Conservation (phyloP, 768 basidiomycete genomes). For the Pleurotus tuoliensis region DNA sequence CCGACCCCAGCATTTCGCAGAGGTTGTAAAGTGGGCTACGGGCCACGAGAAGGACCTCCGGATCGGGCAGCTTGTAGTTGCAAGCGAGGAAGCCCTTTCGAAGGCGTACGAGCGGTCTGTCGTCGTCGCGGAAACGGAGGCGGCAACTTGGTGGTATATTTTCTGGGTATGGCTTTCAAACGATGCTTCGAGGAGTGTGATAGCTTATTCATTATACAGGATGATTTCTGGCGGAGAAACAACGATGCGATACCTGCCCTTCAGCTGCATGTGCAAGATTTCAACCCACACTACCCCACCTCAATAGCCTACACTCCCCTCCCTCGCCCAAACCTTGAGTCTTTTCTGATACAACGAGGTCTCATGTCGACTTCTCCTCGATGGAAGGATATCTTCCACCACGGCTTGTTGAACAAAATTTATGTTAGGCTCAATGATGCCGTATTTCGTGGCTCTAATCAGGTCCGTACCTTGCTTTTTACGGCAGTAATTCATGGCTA, state of each 20-base stretch:
- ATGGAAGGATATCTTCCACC: constrained; percentile 49
- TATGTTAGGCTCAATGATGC: constrained; percentile 70
- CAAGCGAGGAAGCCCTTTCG: constrained; percentile 41
- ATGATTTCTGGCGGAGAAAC: constrained; percentile 75
- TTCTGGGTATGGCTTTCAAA: constrained; percentile 53
- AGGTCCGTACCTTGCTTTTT: constrained; percentile 31
- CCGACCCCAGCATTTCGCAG: constrained; percentile 40
- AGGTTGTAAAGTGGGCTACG: constrained; percentile 40
- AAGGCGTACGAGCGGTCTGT: constrained; percentile 51
- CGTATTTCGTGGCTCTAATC: constrained; percentile 48
- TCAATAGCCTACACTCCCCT: constrained; percentile 74
- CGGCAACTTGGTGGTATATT: constrained; percentile 74
- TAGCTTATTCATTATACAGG: constrained; percentile 32
- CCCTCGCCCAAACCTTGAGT: constrained; percentile 58
- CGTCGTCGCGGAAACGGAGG: constrained; percentile 42
- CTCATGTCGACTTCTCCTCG: constrained; percentile 43
- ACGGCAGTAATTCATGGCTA: neutral
- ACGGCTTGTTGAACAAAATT: constrained; percentile 68
- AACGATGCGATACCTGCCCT: constrained; percentile 51
- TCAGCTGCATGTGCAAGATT: constrained; percentile 47
- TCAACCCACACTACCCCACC: constrained; percentile 66
- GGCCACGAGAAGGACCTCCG: constrained; percentile 50
- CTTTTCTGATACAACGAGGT: constrained; percentile 60
- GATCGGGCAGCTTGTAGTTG: constrained; percentile 47
- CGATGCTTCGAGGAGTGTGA: constrained; percentile 2